These are phyloP conservation scores for Fusarium sp. DNA, from an alignment of 2,329 filamentous ascomycete species.

Conservation along the genomic window DNA sequence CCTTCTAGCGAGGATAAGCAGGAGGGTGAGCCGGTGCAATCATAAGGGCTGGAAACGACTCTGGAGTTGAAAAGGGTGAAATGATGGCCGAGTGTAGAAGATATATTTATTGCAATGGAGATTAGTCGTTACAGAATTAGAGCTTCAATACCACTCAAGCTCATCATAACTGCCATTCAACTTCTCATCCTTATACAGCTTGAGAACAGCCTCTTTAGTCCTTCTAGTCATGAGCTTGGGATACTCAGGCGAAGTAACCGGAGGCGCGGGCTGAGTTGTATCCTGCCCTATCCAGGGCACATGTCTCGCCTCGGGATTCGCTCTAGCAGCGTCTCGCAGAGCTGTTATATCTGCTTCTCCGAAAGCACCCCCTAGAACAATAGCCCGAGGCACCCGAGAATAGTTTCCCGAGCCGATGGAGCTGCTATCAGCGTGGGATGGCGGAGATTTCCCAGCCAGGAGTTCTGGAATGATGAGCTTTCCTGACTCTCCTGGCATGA, in stretches of 20 bases:
- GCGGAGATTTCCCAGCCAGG: not conserved
- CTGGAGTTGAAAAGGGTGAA: not conserved
- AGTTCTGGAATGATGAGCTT: slow-evolving; percentile 18
- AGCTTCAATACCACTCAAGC: slow-evolving; percentile 26
- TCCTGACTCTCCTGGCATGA: slow-evolving; percentile 26
- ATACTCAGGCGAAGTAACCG: slow-evolving; percentile 26
- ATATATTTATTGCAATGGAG: no score
- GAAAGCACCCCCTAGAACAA: slow-evolving; percentile 21
- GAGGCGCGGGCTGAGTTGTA: slow-evolving; percentile 6
- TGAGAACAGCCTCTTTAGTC: slow-evolving; percentile 25
- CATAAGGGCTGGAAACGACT: not conserved
- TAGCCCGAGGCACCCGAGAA: not conserved
- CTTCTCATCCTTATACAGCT: slow-evolving; percentile 10
- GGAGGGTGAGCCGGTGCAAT: not conserved
- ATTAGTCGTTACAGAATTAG: no score
- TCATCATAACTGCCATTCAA: slow-evolving; percentile 13
- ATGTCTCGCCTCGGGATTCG: not conserved
- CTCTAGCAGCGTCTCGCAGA: slow-evolving; percentile 8
- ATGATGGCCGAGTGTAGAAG: no score
- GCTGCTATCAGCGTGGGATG: slow-evolving; percentile 12
- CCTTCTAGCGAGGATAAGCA: not conserved
- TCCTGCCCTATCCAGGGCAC: slow-evolving; percentile 30
- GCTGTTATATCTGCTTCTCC: slow-evolving; percentile 17
- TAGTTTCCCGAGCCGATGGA: slow-evolving; percentile 21
- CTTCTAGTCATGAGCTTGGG: slow-evolving; percentile 22